Conservation (phyloP, 1,284 basidiomycete genomes). For the Takashimella koratensis region DNA sequence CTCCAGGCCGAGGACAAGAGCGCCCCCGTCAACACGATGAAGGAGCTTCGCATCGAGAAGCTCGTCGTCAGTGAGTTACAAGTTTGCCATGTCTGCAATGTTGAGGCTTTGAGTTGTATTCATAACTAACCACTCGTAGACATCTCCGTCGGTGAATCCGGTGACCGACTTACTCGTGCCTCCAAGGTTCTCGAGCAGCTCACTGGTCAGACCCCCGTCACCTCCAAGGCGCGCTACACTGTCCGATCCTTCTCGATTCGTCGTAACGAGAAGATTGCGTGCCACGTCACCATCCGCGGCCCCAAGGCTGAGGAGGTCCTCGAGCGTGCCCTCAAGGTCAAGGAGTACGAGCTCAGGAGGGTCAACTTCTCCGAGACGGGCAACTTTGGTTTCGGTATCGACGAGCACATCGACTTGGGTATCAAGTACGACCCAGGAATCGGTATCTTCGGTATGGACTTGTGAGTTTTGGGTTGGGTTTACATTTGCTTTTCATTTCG, state of each 20-base stretch:
- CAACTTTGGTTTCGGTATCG: constrained; percentile 97
- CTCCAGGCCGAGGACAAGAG: constrained; percentile 83
- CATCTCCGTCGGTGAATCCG: constrained; percentile 99
- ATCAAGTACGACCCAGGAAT: constrained; percentile 96
- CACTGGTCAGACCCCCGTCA: constrained; percentile 98
- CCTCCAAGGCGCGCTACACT: constrained; percentile 99
- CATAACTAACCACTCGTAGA: constrained; percentile 55
- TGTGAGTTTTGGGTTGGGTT: constrained; percentile 52
- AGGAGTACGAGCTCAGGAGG: constrained; percentile 94
- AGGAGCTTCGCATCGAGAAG: constrained; percentile 97
- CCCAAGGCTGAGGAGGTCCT: constrained; percentile 99
- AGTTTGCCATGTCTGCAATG: constrained; percentile 5
- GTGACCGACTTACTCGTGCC: constrained; percentile 97
- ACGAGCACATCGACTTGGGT: constrained; percentile 98
- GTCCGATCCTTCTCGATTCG: constrained; percentile 99
- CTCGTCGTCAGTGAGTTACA: constrained; percentile 90
- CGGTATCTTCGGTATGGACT: constrained; percentile 98
- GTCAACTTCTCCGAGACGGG: constrained; percentile 95
- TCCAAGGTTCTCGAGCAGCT: constrained; percentile 99
- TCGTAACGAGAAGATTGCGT: constrained; percentile 99
- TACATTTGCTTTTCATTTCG: too few relatives aligned
- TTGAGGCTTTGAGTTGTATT: neutral
- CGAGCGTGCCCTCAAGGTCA: constrained; percentile 98
- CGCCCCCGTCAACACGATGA: constrained; percentile 86
- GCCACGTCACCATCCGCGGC: constrained; percentile 98